Conservation (phyloP, 495 filamentous ascomycete genomes). For the Lasiosphaeriaceae sp. region DNA sequence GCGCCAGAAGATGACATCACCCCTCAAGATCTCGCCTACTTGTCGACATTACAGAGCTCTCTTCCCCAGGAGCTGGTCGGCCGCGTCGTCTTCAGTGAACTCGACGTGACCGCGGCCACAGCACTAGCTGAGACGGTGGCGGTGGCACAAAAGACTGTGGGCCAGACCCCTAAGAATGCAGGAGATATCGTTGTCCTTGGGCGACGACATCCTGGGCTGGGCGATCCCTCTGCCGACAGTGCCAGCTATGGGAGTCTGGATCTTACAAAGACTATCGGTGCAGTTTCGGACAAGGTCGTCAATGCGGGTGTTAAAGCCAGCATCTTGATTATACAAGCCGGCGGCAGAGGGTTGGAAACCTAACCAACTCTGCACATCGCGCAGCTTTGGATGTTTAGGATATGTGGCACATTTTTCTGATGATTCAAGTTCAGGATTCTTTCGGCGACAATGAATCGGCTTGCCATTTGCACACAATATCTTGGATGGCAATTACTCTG, state of each 20-base stretch:
- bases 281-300: constrained; percentile 60
- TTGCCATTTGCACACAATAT: too few species aligned
- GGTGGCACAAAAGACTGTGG: constrained; percentile 57
- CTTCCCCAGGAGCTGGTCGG: constrained; percentile 53
- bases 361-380: constrained; percentile 1
- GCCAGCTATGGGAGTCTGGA: constrained; percentile 25
- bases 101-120: constrained; percentile 23
- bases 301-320: constrained; percentile 61
- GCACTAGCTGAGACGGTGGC: constrained; percentile 24
- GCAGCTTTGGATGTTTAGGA: too few species aligned
- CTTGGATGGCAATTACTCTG: too few species aligned
- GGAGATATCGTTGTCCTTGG: constrained; percentile 80
- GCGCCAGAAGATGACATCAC: constrained; percentile 27
- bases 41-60: constrained; percentile 59
- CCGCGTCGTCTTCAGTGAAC: constrained; percentile 58
- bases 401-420: too few species aligned
- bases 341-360: constrained; percentile 23
- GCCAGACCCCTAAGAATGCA: constrained; percentile 59
- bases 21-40: constrained; percentile 56
- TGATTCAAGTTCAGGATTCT: too few species aligned
- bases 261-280: constrained; percentile 61
- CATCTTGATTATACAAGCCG: constrained; percentile 75
- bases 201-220: constrained; percentile 40
- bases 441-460: too few species aligned
- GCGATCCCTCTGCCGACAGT: constrained; percentile 13